Conservation (phyloP, 164 flowering plant genomes). For the Taxillus chinensis region DNA sequence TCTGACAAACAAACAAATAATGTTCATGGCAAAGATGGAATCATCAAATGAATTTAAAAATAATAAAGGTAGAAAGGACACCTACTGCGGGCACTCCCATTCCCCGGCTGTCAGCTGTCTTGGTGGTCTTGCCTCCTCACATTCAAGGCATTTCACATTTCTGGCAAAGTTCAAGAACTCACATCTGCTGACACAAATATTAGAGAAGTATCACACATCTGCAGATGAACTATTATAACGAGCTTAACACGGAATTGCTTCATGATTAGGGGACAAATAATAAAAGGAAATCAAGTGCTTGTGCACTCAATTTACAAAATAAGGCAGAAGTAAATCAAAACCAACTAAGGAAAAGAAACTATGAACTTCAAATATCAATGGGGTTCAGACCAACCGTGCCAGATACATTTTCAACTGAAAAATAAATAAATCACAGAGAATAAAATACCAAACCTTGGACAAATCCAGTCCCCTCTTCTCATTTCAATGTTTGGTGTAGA, state of each 20-base stretch:
- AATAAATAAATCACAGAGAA: background rate
- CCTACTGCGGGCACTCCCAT: conserved; percentile 99
- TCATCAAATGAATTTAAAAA: background rate
- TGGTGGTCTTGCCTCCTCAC: conserved; percentile 72
- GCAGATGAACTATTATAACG: background rate
- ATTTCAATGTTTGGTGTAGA: conserved; percentile 45
- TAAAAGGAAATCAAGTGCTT: too few species aligned
- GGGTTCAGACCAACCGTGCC: too few species aligned
- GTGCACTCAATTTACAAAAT: too few species aligned
- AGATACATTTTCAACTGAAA: background rate
- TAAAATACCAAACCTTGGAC: conserved; percentile 41
- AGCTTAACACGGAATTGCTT: background rate
- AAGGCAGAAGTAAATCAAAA: too few species aligned
- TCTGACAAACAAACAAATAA: conserved; percentile 25
- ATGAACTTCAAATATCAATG: too few species aligned
- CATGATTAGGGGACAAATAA: too few species aligned
- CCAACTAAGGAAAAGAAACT: too few species aligned
- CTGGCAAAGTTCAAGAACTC: conserved; percentile 89
- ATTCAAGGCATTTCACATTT: conserved; percentile 75
- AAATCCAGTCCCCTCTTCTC: conserved; percentile 89
- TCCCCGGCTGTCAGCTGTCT: conserved; percentile 79
- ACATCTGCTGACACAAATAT: conserved; percentile 45
- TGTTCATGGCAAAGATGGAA: background rate
- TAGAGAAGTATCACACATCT: conserved; percentile 1
- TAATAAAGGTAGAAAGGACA: background rate